Evolutionary conservation across 257 asterid genomes (phyloP), one percentile per base, ranked within the genome.

Genomic region (Cruciata laevipes): DNA sequence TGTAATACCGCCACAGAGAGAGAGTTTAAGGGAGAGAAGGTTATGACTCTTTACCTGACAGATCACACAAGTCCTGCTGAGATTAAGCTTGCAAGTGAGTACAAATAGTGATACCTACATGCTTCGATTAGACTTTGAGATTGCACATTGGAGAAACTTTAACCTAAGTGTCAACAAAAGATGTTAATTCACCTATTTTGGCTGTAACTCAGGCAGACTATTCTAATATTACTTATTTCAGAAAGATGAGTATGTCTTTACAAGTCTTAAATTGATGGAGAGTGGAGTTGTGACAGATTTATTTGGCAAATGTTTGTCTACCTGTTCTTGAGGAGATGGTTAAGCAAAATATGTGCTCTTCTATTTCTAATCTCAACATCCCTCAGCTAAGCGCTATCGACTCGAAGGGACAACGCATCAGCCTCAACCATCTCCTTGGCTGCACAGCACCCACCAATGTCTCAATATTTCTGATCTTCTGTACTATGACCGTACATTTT

Each of bases 271-370:
- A 11, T 49, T 14, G 20, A n/a, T n/a, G n/a, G 89, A 87, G 85
- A 87, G 95, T 78, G 90, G 91, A 70, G 82, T 78, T 38, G 83
- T 93, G 69, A 90, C 97, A n/a, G 97, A 93, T 83, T 78, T 90
- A 44, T 88, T 93, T 40, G 95, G 95, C 64, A 93, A 88, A 73
- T n/a, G n/a, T n/a, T n/a, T 93, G 99, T 75, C 74, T 88, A 55
- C 97, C 95, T 32, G 99, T 93, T 35, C 96, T 93, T 3, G 92
- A 88, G 79, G 97, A 93, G 82, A 90, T 93, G 97, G 87, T 80
- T 79, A 81, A 27, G 75, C 97, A 90, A 25, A 74, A 86, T 76
- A 88, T 90, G 89, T n/a, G n/a, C n/a, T n/a, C n/a, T n/a, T n/a
- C n/a, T n/a, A n/a, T n/a, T n/a, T n/a, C n/a, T n/a, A n/a, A n/a